These are phyloP conservation scores for Aureobasidium sp. DNA, from an alignment of 2,329 filamentous ascomycete species.

Conservation along the genomic window DNA sequence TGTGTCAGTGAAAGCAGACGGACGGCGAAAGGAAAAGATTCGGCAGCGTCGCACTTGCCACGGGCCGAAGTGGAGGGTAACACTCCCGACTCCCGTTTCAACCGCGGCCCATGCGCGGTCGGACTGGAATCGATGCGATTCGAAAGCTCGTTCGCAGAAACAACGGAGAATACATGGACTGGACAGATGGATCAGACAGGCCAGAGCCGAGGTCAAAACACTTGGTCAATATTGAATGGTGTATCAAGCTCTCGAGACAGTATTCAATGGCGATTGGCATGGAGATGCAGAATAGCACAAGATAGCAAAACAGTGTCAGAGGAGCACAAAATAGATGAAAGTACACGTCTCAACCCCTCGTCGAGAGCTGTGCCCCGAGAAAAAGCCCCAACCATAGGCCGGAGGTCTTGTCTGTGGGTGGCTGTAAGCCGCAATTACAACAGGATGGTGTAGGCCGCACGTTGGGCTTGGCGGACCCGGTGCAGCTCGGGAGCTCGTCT, in stretches of 20 bases:
- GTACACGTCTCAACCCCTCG: background rate
- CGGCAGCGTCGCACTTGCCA: background rate
- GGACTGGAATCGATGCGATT: constrained; percentile 6
- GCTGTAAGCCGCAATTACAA: background rate
- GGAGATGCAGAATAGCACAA: background rate
- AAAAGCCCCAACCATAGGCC: background rate
- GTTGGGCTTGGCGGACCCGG: background rate
- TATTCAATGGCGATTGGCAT: background rate
- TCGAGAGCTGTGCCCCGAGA: background rate
- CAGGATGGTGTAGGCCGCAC: background rate
- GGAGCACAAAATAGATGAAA: background rate
- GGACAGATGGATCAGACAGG: constrained; percentile 1
- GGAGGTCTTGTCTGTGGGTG: background rate
- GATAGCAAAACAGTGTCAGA: background rate
- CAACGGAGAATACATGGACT: background rate
- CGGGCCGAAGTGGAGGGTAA: background rate
- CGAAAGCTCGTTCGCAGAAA: background rate
- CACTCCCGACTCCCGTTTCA: background rate
- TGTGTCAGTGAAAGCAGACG: background rate
- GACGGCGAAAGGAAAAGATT: constrained; percentile 5
- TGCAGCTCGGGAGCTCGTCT: constrained; percentile 8
- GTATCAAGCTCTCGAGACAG: background rate
- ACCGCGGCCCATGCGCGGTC: background rate
- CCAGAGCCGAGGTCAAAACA: constrained; percentile 4
- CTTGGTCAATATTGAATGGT: background rate